A percentile compares a stretch with the other conserved stretches of the same genome.
phyloP scores from a whole-genome alignment of 2,329 filamentous ascomycete species.

The Samsoniella hepiali region DNA sequence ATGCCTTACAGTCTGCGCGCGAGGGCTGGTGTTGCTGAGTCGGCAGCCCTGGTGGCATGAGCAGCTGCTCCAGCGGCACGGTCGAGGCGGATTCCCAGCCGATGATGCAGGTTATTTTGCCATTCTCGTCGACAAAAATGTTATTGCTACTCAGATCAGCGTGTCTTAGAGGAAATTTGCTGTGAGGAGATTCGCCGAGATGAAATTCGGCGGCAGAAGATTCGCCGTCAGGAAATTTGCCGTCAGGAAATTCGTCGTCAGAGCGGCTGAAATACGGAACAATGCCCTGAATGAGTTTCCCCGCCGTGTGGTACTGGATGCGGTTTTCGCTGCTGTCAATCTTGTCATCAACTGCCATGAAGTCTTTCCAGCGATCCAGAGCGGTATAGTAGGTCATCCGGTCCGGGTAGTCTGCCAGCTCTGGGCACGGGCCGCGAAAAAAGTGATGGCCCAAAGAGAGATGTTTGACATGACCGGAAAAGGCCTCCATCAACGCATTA shows the following conservation, averaged over 20 bases:
- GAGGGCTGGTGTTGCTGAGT: background rate
- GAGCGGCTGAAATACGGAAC: background rate
- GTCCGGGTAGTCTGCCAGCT: background rate
- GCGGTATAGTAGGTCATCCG: background rate
- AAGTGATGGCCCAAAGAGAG: background rate
- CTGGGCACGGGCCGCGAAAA: background rate
- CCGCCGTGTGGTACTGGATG: constrained; percentile 7
- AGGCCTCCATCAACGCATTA: background rate
- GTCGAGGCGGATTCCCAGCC: constrained; percentile 31
- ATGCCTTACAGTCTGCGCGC: background rate
- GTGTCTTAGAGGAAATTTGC: constrained; percentile 27
- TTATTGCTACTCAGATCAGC: constrained; percentile 34
- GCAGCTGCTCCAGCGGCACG: constrained; percentile 3
- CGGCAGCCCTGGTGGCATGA: background rate
- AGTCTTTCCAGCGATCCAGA: background rate
- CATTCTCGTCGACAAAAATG: constrained; percentile 33
- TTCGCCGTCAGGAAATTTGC: constrained; percentile 11
- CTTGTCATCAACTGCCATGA: constrained; percentile 1
- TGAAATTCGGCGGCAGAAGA: constrained; percentile 20
- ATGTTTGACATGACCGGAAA: background rate
- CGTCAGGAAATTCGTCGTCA: too few species aligned
- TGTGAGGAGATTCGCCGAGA: constrained; percentile 17
- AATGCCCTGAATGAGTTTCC: background rate
- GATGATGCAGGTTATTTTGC: constrained; percentile 33
- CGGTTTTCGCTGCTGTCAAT: constrained; percentile 7